A percentile compares a stretch with the other conserved stretches of the same genome.
Evolutionary conservation across 2,329 filamentous ascomycete genomes (phyloP).

Genomic region (Chaetomium olivaceum): DNA sequence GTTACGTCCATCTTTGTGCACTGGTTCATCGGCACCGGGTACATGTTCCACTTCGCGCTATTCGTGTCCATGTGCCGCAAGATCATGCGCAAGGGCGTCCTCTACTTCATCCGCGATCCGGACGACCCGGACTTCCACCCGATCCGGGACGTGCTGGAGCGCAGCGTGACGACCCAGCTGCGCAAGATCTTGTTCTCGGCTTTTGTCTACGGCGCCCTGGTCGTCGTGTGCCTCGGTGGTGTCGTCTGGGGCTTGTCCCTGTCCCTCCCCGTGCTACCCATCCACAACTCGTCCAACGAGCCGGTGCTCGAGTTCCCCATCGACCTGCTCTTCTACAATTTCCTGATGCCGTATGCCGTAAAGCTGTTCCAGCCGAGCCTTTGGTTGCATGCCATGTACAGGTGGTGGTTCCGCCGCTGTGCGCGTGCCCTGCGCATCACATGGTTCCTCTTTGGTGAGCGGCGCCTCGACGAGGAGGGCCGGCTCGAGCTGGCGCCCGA

Average conservation of each 20-base stretch:
- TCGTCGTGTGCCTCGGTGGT: slow-evolving; percentile 89
- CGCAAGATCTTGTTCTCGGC: slow-evolving; percentile 96
- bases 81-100: slow-evolving; percentile 90
- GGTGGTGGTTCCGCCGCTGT: slow-evolving; percentile 93
- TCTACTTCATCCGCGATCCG: slow-evolving; percentile 97
- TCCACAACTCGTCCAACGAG: slow-evolving; percentile 91
- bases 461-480: slow-evolving; percentile 79
- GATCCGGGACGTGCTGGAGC: slow-evolving; percentile 91
- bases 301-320: slow-evolving; percentile 92
- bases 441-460: slow-evolving; percentile 89
- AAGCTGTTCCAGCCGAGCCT: slow-evolving; percentile 83
- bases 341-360: slow-evolving; percentile 85
- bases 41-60: slow-evolving; percentile 99
- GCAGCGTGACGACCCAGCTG: slow-evolving; percentile 87
- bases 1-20: slow-evolving; percentile 94
- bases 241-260: slow-evolving; percentile 89
- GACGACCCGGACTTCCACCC: slow-evolving; percentile 98
- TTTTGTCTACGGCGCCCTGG: slow-evolving; percentile 89
- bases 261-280: slow-evolving; percentile 73
- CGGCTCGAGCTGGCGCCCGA: slow-evolving; percentile 50
- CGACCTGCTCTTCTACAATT: slow-evolving; percentile 95
- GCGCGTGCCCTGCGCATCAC: slow-evolving; percentile 78
- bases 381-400: slow-evolving; percentile 80
- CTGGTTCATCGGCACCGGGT: slow-evolving; percentile 98
- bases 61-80: slow-evolving; percentile 99